These are phyloP conservation scores for Nemania bipapillata DNA, from an alignment of 2,329 filamentous ascomycete species.

Conservation along the genomic window DNA sequence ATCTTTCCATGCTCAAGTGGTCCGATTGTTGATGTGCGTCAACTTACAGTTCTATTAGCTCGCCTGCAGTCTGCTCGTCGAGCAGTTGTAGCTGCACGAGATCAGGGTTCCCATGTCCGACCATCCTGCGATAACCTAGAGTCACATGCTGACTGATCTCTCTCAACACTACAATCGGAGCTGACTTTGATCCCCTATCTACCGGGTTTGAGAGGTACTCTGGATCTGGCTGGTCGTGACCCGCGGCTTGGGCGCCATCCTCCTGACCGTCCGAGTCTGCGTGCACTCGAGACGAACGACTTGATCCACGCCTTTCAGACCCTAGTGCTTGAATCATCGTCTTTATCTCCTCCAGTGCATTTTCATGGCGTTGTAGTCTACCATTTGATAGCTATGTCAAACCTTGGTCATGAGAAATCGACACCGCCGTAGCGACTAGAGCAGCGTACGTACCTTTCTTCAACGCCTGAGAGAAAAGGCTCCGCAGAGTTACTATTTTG, in stretches of 20 bases:
- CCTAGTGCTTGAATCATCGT: constrained; percentile 42
- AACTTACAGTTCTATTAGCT: constrained; percentile 50
- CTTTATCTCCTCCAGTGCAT: constrained; percentile 46
- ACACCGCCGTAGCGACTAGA: background rate
- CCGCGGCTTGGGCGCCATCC: constrained; percentile 22
- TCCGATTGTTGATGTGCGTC: background rate
- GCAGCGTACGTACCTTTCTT: constrained; percentile 44
- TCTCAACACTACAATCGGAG: constrained; percentile 49
- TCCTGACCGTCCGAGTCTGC: constrained; percentile 26
- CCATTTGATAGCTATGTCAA: constrained; percentile 10
- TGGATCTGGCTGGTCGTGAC: constrained; percentile 38
- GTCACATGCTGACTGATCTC: constrained; percentile 49
- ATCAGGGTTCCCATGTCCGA: constrained; percentile 47
- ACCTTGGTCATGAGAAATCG: background rate
- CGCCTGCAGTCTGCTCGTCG: constrained; percentile 48
- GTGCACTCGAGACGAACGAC: constrained; percentile 14
- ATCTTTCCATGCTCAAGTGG: too few species aligned
- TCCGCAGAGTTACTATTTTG: constrained; percentile 8
- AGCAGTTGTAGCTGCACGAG: constrained; percentile 49
- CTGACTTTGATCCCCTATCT: constrained; percentile 49
- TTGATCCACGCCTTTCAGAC: constrained; percentile 22
- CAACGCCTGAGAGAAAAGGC: constrained; percentile 32
- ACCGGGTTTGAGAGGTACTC: constrained; percentile 49
- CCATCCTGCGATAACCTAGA: constrained; percentile 45
- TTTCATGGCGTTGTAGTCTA: constrained; percentile 47